A percentile compares a stretch with the other conserved stretches of the same genome.
Evolutionary conservation across 345 rosid species (phyloP).

Genomic region (Boechera retrofracta): DNA sequence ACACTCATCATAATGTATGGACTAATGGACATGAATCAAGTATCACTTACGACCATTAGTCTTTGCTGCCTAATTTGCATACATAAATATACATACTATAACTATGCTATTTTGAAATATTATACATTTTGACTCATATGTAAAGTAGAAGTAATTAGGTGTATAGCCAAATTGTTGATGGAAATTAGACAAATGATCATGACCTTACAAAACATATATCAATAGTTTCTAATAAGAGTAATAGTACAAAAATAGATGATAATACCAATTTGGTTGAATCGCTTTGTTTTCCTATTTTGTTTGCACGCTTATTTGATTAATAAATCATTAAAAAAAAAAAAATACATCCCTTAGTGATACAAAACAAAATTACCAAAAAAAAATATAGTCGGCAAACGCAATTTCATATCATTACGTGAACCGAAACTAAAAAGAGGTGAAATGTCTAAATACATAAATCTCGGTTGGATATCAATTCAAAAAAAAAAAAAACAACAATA

Average conservation of each 20-base stretch:
- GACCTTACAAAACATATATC: not conserved
- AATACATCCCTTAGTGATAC: not conserved
- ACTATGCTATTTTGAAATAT: not conserved
- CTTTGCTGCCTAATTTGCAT: not conserved
- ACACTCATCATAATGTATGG: not conserved
- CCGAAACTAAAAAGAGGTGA: too few species aligned
- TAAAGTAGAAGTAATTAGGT: conserved; percentile 13
- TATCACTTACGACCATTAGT: not conserved
- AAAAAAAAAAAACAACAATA: too few species aligned
- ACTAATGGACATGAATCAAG: not conserved
- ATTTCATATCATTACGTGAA: too few species aligned
- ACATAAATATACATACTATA: not conserved
- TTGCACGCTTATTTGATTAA: not conserved
- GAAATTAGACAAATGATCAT: conserved; percentile 5
- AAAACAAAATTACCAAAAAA: too few species aligned
- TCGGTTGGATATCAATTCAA: too few species aligned
- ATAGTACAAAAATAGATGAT: too few species aligned
- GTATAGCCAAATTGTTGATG: conserved; percentile 1
- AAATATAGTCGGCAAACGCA: not conserved
- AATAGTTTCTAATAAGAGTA: too few species aligned
- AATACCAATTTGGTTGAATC: too few species aligned
- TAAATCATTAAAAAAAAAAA: not conserved
- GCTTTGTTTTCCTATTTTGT: not conserved
- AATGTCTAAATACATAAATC: too few species aligned
- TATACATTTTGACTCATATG: not conserved